phyloP scores from a whole-genome alignment of 2,329 filamentous ascomycete species.

The Ustulina deusta region DNA sequence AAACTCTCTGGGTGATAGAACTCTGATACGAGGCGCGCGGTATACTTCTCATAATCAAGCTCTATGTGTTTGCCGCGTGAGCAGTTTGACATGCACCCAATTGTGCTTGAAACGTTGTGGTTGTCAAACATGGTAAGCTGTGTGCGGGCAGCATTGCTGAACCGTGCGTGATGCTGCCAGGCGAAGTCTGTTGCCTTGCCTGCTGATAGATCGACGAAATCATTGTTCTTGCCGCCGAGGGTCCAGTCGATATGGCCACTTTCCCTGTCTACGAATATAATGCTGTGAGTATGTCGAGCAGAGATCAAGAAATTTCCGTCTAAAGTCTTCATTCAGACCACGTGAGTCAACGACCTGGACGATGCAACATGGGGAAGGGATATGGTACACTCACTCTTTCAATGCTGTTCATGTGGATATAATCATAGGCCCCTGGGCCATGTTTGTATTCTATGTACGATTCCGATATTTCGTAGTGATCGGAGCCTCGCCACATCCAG shows the following conservation, averaged over 20 bases:
- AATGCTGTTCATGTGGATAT: conserved; percentile 41
- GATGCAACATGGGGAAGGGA: background rate
- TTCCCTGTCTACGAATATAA: conserved; percentile 32
- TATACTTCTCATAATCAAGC: conserved; percentile 32
- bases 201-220: conserved; percentile 37
- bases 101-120: conserved; percentile 62
- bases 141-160: conserved; percentile 18
- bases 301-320: conserved; percentile 42
- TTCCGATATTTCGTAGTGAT: conserved; percentile 35
- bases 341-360: background rate
- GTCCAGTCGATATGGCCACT: conserved; percentile 35
- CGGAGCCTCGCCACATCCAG: conserved; percentile 39
- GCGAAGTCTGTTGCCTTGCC: conserved; percentile 35
- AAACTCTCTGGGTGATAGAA: conserved; percentile 37
- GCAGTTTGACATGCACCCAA: conserved; percentile 55
- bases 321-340: conserved; percentile 17
- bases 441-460: conserved; percentile 31
- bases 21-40: conserved; percentile 35
- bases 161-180: conserved; percentile 42
- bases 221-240: conserved; percentile 40
- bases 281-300: conserved; percentile 33
- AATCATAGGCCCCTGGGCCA: conserved; percentile 28
- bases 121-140: conserved; percentile 49
- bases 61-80: conserved; percentile 37
- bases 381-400: conserved; percentile 32